A percentile compares a stretch with the other conserved stretches of the same genome.
phyloP scores from a whole-genome alignment of 176 grass and related monocot species.

The Calamus simplicifolius region DNA sequence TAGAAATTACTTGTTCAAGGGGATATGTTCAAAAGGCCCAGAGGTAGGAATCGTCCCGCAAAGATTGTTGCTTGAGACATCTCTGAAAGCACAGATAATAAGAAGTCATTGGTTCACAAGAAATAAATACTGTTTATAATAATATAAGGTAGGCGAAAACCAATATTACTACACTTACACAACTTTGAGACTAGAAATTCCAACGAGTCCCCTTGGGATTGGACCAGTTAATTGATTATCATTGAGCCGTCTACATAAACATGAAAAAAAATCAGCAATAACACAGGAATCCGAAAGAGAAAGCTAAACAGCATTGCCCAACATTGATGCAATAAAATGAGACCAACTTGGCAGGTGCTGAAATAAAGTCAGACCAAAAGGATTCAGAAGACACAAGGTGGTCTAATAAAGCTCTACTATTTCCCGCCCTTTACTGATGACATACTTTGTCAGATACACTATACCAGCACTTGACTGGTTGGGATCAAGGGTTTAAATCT shows the following conservation, averaged over 20 bases:
- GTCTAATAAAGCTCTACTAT: too few relatives aligned
- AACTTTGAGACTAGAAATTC: conserved; percentile 59
- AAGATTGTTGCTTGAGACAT: conserved; percentile 84
- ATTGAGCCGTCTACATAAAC: conserved; percentile 47
- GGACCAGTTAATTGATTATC: conserved; percentile 46
- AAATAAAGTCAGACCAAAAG: too few relatives aligned
- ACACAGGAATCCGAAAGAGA: too few relatives aligned
- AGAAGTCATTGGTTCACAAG: too few relatives aligned
- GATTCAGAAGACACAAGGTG: too few relatives aligned
- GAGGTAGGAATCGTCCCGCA: conserved; percentile 91
- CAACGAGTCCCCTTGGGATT: conserved; percentile 53
- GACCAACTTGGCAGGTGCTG: too few relatives aligned
- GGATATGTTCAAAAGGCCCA: conserved; percentile 84
- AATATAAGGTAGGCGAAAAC: too few relatives aligned
- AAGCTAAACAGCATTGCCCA: neutral
- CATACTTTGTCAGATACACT: too few relatives aligned
- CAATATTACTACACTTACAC: conserved; percentile 34
- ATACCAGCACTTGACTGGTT: too few relatives aligned
- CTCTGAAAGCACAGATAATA: conserved; percentile 38
- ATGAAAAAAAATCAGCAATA: neutral
- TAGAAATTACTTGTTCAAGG: conserved; percentile 71
- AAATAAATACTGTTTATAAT: too few relatives aligned
- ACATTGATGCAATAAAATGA: neutral
- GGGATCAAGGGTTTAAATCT: too few relatives aligned
- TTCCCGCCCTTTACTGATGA: too few relatives aligned